Percentiles rank a stretch among this genome's conserved stretches.
phyloP scores from a whole-genome alignment of 2,329 filamentous ascomycete species.

The Niveomyces coronatus region DNA sequence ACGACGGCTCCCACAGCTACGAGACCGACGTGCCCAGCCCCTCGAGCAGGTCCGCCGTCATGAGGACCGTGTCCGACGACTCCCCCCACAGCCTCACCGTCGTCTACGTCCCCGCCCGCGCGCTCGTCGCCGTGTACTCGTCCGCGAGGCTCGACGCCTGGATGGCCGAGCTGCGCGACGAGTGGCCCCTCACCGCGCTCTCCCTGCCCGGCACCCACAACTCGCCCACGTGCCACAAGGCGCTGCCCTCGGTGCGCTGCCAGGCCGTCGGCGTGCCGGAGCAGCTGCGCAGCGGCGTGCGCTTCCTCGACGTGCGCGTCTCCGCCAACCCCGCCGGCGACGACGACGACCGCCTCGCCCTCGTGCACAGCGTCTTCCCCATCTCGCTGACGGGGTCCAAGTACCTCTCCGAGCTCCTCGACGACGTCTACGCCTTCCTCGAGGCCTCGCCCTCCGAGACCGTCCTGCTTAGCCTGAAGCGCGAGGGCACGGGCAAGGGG shows the following conservation, averaged over 20 bases:
- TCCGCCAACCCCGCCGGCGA: conserved; percentile 28
- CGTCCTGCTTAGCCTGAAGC: conserved; percentile 78
- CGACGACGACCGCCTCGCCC: conserved; percentile 56
- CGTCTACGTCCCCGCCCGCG: conserved; percentile 49
- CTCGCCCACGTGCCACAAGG: conserved; percentile 72
- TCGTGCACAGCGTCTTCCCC: conserved; percentile 87
- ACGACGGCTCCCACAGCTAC: conserved; percentile 43
- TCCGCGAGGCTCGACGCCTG: conserved; percentile 60
- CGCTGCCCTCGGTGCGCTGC: conserved; percentile 86
- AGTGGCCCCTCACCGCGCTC: conserved; percentile 65
- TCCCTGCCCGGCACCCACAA: conserved; percentile 96
- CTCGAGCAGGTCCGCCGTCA: conserved; percentile 46
- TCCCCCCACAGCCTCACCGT: conserved; percentile 50
- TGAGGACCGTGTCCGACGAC: conserved; percentile 43
- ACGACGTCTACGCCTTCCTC: conserved; percentile 65
- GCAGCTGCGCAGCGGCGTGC: conserved; percentile 82
- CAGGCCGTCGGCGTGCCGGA: conserved; percentile 68
- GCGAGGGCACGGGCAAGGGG: conserved; percentile 73
- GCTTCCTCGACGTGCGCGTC: conserved; percentile 88
- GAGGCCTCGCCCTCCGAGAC: conserved; percentile 69
- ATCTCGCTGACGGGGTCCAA: conserved; percentile 74
- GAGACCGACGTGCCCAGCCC: conserved; percentile 62
- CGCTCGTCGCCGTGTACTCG: conserved; percentile 55
- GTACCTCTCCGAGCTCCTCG: conserved; percentile 64
- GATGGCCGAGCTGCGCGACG: conserved; percentile 70